Evolutionary conservation across 768 basidiomycete genomes (phyloP).

Genomic region (Erythrobasidium yunnanense): DNA sequence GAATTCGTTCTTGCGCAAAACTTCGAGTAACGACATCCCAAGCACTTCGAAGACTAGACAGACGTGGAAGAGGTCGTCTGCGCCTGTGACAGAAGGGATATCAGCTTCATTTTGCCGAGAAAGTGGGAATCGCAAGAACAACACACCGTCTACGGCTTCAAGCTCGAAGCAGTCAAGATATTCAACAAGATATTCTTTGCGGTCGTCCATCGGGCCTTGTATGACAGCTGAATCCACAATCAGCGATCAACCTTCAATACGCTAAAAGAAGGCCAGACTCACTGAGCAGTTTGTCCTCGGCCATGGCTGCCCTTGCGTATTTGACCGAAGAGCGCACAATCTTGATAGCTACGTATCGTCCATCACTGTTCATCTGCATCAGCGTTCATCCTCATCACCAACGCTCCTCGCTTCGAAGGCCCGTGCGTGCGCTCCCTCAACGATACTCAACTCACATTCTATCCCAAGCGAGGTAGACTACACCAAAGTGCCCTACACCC

Average conservation of each 20-base stretch:
- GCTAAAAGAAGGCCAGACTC: not conserved
- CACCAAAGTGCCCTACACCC: slow-evolving; percentile 13
- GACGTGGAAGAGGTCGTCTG: not conserved
- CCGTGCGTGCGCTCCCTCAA: no score
- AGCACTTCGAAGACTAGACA: slow-evolving; percentile 24
- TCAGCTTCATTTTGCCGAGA: not conserved
- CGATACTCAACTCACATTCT: slow-evolving; percentile 5
- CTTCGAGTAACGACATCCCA: slow-evolving; percentile 24
- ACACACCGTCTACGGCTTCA: not conserved
- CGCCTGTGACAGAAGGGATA: not conserved
- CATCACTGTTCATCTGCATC: not conserved
- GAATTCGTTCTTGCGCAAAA: slow-evolving; percentile 14
- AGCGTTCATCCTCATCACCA: not conserved
- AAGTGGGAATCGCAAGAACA: not conserved
- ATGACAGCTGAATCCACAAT: slow-evolving; percentile 15
- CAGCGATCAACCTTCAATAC: not conserved
- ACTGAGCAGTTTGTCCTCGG: slow-evolving; percentile 24
- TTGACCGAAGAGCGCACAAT: not conserved
- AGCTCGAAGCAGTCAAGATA: slow-evolving; percentile 18
- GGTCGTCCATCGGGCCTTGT: slow-evolving; percentile 11
- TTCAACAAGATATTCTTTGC: slow-evolving; percentile 2
- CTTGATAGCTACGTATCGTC: slow-evolving; percentile 12
- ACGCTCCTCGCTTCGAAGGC: no score
- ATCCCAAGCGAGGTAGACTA: slow-evolving; percentile 19
- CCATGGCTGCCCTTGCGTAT: slow-evolving; percentile 5